Evolutionary conservation across 352 stramenopile species (phyloP).

Genomic region (Phytophthora multivora): DNA sequence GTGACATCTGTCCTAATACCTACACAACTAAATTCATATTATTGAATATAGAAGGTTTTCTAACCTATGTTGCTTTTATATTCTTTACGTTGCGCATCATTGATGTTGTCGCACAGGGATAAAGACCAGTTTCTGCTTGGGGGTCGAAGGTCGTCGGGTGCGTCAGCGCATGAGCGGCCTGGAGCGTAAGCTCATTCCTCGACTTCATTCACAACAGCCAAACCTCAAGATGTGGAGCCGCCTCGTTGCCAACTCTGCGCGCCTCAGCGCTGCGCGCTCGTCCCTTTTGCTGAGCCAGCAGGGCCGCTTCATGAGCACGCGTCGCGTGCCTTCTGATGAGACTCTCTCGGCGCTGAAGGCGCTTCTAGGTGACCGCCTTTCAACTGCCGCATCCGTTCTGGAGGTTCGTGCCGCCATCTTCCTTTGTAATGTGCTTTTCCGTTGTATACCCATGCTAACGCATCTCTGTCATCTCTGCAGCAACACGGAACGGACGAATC

Average conservation of each 20-base stretch:
- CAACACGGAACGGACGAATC: slow-evolving; percentile 93
- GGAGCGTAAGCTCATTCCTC: slow-evolving; percentile 32
- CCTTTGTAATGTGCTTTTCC: neutral
- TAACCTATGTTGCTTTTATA: slow-evolving; percentile 1
- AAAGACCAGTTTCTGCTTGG: slow-evolving; percentile 19
- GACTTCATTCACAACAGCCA: slow-evolving; percentile 12
- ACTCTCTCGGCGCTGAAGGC: slow-evolving; percentile 52
- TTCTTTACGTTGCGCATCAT: neutral
- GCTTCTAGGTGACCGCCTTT: slow-evolving; percentile 76
- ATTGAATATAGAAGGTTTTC: neutral
- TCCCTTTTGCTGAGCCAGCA: slow-evolving; percentile 23
- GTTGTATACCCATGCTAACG: neutral
- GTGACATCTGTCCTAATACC: neutral
- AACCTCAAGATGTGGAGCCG: slow-evolving; percentile 41
- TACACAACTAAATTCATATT: neutral
- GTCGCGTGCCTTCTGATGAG: slow-evolving; percentile 34
- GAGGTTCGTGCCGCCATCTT: slow-evolving; percentile 38
- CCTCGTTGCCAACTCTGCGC: slow-evolving; percentile 25
- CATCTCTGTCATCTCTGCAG: slow-evolving; percentile 25
- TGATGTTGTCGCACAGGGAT: neutral
- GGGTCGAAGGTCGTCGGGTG: neutral
- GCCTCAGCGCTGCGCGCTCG: slow-evolving; percentile 16
- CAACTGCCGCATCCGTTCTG: slow-evolving; percentile 60
- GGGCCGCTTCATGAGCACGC: slow-evolving; percentile 26
- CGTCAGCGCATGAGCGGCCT: slow-evolving; percentile 6